A percentile compares a stretch with the other conserved stretches of the same genome.
Conservation (phyloP, 2,329 filamentous ascomycete genomes). For the Tolypocladium capitatum region DNA sequence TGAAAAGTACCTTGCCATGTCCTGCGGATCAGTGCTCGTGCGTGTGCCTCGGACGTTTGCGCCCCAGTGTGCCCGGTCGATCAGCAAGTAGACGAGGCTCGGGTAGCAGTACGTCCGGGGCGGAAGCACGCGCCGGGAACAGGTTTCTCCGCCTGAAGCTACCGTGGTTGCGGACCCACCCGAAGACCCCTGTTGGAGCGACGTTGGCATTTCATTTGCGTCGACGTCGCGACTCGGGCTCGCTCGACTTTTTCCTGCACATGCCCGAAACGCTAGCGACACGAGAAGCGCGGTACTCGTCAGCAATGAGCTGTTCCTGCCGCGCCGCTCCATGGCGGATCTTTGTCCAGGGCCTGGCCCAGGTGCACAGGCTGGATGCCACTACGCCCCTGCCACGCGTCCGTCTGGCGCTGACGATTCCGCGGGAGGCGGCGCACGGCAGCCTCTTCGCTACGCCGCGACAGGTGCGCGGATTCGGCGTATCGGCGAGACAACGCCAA, state of each 20-base stretch:
- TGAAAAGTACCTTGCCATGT: neutral
- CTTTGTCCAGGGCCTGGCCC: conserved; percentile 33
- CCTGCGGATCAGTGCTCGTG: no score
- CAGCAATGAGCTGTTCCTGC: conserved; percentile 34
- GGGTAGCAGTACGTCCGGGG: no score
- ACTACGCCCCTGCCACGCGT: conserved; percentile 1
- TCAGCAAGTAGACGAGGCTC: neutral
- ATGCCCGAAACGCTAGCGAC: neutral
- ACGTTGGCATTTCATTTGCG: neutral
- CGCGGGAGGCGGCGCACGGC: neutral
- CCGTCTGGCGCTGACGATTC: neutral
- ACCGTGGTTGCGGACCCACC: neutral
- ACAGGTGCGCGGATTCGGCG: conserved; percentile 6
- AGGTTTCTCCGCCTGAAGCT: neutral
- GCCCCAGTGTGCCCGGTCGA: neutral
- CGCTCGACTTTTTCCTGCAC: conserved; percentile 1
- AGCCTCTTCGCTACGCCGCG: neutral
- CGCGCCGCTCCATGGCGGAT: conserved; percentile 29
- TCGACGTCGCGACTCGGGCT: neutral
- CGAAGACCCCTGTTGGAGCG: neutral
- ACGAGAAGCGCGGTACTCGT: neutral
- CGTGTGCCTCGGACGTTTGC: neutral
- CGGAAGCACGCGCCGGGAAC: neutral
- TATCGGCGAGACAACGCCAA: conserved; percentile 8
- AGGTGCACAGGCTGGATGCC: conserved; percentile 22